Conservation (phyloP, 176 grass and related monocot species). For the Leersia perrieri region DNA sequence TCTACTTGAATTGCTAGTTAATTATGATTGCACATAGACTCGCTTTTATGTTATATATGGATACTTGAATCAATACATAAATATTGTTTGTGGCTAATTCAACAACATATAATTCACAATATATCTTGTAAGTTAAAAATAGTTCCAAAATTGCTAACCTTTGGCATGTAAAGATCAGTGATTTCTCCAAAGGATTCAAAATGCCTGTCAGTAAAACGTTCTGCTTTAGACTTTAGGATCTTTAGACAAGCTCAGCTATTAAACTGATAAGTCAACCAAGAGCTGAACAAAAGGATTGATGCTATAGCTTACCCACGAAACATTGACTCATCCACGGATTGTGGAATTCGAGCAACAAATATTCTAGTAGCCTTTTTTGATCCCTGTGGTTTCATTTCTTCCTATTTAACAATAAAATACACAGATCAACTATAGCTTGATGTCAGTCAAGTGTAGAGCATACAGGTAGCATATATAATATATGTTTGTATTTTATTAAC, state of each 20-base stretch:
- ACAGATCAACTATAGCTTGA: conserved; percentile 3
- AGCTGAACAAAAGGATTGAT: conserved; percentile 4
- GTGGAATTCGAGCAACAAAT: conserved; percentile 89
- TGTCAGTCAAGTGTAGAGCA: background rate
- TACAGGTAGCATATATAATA: background rate
- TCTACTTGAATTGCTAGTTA: background rate
- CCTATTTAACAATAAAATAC: conserved; percentile 41
- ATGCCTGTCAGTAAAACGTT: conserved; percentile 52
- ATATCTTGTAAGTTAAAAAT: background rate
- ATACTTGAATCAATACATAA: too few relatives aligned
- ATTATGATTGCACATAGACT: background rate
- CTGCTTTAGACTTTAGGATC: conserved; percentile 18
- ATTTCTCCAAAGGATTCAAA: conserved; percentile 96
- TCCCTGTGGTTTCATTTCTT: conserved; percentile 87
- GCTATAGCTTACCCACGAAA: conserved; percentile 67
- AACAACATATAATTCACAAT: background rate
- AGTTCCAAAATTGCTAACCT: conserved; percentile 45
- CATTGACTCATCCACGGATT: conserved; percentile 73
- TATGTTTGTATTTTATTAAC: conserved; percentile 27
- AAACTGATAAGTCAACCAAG: conserved; percentile 2
- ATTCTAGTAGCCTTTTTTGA: conserved; percentile 85
- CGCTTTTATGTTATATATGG: too few relatives aligned
- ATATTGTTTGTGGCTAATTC: background rate
- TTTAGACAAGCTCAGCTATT: background rate
- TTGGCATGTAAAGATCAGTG: conserved; percentile 96